Evolutionary conservation across 2,329 filamentous ascomycete genomes (phyloP).

Genomic region (Aureobasidium subglaciale): DNA sequence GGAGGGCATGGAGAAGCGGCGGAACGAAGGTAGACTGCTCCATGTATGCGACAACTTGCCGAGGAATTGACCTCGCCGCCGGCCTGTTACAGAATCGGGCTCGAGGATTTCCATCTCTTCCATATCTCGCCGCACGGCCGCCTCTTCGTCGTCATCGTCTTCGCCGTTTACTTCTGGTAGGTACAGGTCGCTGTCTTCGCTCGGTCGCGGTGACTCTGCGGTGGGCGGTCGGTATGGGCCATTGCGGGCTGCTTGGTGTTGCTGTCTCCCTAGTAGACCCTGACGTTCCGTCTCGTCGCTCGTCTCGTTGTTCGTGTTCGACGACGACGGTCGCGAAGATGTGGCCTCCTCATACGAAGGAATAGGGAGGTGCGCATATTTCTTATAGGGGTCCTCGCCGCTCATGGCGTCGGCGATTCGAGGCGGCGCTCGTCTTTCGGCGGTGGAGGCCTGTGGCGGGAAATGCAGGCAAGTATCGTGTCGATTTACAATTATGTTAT

Average conservation of each 20-base stretch:
- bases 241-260: conserved; percentile 23
- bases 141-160: conserved; percentile 48
- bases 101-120: conserved; percentile 85
- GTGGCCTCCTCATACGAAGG: conserved; percentile 78
- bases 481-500: conserved; percentile 18
- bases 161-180: conserved; percentile 48
- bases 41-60: conserved; percentile 51
- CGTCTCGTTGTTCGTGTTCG: conserved; percentile 49
- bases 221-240: conserved; percentile 70
- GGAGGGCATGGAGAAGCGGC: conserved; percentile 35
- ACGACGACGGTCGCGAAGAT: conserved; percentile 46
- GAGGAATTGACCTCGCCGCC: conserved; percentile 33
- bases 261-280: conserved; percentile 54
- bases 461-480: background rate
- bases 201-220: conserved; percentile 69
- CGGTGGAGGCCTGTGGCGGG: background rate
- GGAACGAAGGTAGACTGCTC: conserved; percentile 43
- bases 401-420: conserved; percentile 9
- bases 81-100: conserved; percentile 25
- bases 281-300: conserved; percentile 69
- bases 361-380: conserved; percentile 53
- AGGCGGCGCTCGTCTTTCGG: background rate
- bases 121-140: conserved; percentile 65
- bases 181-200: conserved; percentile 45
- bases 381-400: conserved; percentile 11